Conservation (phyloP, 306 rosid genomes). For the Lablab purpureus region DNA sequence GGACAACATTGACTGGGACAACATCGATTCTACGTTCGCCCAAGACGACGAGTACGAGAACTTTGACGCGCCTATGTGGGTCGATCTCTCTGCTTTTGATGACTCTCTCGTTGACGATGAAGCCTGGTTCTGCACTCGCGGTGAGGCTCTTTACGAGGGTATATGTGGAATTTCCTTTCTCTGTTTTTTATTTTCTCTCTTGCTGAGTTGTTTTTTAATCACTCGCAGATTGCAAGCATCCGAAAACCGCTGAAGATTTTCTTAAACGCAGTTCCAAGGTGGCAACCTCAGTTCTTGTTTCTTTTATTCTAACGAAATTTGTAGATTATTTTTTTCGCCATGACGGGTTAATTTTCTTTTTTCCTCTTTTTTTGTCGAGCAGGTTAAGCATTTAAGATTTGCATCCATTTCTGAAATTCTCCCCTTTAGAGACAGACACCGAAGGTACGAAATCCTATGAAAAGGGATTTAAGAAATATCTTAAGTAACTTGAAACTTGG, state of each 20-base stretch:
- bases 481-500: neutral
- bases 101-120: constrained; percentile 48
- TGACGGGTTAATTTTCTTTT: neutral
- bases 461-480: neutral
- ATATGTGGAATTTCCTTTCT: neutral
- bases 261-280: constrained; percentile 52
- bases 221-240: constrained; percentile 59
- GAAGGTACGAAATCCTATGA: constrained; percentile 47
- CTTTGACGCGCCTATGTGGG: constrained; percentile 63
- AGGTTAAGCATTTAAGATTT: constrained; percentile 57
- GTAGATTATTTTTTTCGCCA: neutral
- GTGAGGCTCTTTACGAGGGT: constrained; percentile 38
- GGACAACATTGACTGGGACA: constrained; percentile 62
- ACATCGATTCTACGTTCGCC: constrained; percentile 50
- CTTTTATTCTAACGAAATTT: neutral
- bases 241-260: constrained; percentile 55
- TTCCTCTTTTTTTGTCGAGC: constrained; percentile 3
- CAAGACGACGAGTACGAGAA: constrained; percentile 55
- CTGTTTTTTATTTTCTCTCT: neutral
- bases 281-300: neutral
- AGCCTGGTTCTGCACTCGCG: constrained; percentile 59
- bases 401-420: constrained; percentile 56
- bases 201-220: neutral
- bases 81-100: constrained; percentile 51
- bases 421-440: constrained; percentile 49